phyloP scores from a whole-genome alignment of 2,329 filamentous ascomycete species.

The Epichloe elymi region DNA sequence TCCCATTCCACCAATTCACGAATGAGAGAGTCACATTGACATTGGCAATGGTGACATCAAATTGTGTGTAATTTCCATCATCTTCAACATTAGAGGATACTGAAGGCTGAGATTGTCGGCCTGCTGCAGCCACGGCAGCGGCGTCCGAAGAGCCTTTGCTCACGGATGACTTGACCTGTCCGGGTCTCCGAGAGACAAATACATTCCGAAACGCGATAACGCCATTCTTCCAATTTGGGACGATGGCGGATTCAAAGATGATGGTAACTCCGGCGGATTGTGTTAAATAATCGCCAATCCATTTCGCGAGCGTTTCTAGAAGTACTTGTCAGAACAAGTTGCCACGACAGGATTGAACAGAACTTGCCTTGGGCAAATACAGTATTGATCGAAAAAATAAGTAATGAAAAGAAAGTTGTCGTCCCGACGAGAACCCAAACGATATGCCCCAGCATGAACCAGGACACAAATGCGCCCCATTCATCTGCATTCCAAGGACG shows the following conservation, averaged over 20 bases:
- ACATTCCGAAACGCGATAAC: conserved; percentile 96
- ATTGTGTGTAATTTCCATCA: conserved; percentile 95
- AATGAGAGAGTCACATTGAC: conserved; percentile 96
- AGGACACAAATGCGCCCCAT: conserved; percentile 86
- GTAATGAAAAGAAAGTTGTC: conserved; percentile 87
- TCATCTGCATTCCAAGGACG: conserved; percentile 93
- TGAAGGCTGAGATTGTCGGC: conserved; percentile 33
- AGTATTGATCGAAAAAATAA: conserved; percentile 87
- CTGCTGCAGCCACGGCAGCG: conserved; percentile 72
- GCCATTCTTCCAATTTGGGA: conserved; percentile 87
- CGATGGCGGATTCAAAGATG: conserved; percentile 94
- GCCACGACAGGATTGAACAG: background rate
- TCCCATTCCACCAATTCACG: conserved; percentile 98
- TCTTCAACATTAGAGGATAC: conserved; percentile 37
- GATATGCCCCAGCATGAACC: conserved; percentile 86
- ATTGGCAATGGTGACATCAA: conserved; percentile 86
- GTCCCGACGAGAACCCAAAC: conserved; percentile 95
- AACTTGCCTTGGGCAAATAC: conserved; percentile 77
- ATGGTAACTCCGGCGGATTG: conserved; percentile 86
- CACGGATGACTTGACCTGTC: conserved; percentile 68
- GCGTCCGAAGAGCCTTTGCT: conserved; percentile 86
- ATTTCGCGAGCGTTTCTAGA: conserved; percentile 76
- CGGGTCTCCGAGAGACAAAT: conserved; percentile 83
- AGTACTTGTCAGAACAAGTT: conserved; percentile 8
- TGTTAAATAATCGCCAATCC: conserved; percentile 91